A percentile compares a stretch with the other conserved stretches of the same genome.
Conservation (phyloP, 1,139 yeast genomes). For the Sugiyamaella novakii region DNA sequence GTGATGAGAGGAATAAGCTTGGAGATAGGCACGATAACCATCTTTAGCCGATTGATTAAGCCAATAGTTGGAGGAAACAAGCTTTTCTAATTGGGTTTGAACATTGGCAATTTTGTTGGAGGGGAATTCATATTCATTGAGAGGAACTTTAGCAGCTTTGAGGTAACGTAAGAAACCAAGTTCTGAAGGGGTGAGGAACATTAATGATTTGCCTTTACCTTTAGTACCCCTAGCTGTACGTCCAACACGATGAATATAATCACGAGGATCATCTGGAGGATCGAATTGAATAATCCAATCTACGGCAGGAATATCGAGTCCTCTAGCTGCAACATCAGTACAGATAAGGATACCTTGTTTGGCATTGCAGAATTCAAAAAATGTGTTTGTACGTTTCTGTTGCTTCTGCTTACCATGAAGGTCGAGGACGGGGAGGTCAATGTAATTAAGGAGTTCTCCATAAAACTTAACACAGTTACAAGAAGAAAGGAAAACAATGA, state of each 20-base stretch:
- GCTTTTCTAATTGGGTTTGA: slow-evolving; percentile 87
- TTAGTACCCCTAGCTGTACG: slow-evolving; percentile 95
- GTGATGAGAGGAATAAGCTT: slow-evolving; percentile 96
- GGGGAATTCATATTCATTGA: slow-evolving; percentile 97
- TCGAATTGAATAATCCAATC: slow-evolving; percentile 98
- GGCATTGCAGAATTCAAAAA: slow-evolving; percentile 96
- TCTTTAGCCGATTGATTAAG: slow-evolving; percentile 95
- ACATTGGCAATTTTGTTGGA: slow-evolving; percentile 90
- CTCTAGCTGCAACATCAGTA: slow-evolving; percentile 98
- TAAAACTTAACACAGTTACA: slow-evolving; percentile 97
- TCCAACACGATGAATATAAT: slow-evolving; percentile 96
- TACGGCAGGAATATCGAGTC: slow-evolving; percentile 94
- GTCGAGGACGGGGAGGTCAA: slow-evolving; percentile 93
- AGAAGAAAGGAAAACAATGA: slow-evolving; percentile 91
- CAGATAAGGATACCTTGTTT: slow-evolving; percentile 89
- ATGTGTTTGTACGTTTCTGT: slow-evolving; percentile 95
- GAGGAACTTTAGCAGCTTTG: slow-evolving; percentile 95
- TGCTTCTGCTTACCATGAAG: slow-evolving; percentile 98
- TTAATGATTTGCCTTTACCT: slow-evolving; percentile 90
- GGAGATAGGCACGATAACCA: slow-evolving; percentile 93
- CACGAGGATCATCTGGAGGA: slow-evolving; percentile 99
- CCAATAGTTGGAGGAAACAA: slow-evolving; percentile 90
- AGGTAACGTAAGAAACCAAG: slow-evolving; percentile 91
- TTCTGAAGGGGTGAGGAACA: slow-evolving; percentile 94
- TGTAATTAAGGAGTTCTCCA: slow-evolving; percentile 90